These are phyloP conservation scores for Colletotrichum cereale DNA, from an alignment of 2,329 filamentous ascomycete genomes.

Conservation along the genomic window DNA sequence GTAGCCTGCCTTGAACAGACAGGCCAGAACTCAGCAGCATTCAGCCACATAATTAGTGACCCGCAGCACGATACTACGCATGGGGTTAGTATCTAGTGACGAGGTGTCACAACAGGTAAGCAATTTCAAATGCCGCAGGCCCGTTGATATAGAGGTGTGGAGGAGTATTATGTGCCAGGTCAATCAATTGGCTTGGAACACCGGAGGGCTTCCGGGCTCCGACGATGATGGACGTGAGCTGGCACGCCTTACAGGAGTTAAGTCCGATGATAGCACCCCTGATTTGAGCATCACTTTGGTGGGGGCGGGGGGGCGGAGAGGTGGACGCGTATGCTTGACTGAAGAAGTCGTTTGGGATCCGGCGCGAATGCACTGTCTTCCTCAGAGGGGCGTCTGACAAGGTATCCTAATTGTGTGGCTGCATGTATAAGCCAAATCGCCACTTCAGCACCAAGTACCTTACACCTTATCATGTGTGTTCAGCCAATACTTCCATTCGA, in stretches of 20 bases:
- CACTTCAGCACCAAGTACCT: too few relatives aligned
- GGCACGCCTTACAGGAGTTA: background rate
- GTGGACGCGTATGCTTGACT: background rate
- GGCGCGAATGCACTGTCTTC: background rate
- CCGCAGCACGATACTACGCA: too few relatives aligned
- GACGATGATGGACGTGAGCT: background rate
- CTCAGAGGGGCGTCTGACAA: background rate
- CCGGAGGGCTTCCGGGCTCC: background rate
- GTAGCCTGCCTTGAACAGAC: background rate
- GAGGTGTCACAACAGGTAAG: background rate
- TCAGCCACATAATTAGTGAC: background rate
- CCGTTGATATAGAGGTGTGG: background rate
- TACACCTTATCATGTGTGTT: background rate
- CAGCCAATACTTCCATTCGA: background rate
- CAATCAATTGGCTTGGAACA: background rate
- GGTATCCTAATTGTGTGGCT: too few relatives aligned
- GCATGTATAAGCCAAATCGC: too few relatives aligned
- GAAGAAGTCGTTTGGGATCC: background rate
- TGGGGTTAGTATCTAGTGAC: background rate
- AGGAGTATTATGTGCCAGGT: background rate
- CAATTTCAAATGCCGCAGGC: background rate
- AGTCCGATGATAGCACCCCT: background rate
- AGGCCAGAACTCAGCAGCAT: background rate
- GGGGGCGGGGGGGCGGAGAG: too few relatives aligned
- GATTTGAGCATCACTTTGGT: background rate